Base-by-base conservation (phyloP, 225 moss, liverwort and hornwort genomes). In the Climacium dendroides region DNA sequence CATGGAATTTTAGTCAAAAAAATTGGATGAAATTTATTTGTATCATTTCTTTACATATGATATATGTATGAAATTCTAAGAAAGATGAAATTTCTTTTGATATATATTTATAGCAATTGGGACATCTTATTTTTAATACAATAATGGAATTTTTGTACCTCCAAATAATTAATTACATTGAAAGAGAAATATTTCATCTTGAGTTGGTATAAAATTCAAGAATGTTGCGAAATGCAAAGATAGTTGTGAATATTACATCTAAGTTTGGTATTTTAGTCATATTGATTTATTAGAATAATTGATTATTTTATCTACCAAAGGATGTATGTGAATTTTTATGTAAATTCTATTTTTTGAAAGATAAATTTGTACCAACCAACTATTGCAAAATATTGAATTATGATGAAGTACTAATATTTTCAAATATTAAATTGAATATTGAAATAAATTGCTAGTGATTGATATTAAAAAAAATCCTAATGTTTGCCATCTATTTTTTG, bases 371-470 rank as follows among this genome's bases (percentile, higher is more conserved):
- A 9, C 15, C 26, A 41, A 26, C 0, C 0, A 1, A 41, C 5
- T 17, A 39, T 26, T 25, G 5, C 9, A 70, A 70, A 41, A 39
- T 41, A 26, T 15, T 70, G 8, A 5, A 8, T 14, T 70, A 24
- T 43, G 15, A 26, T 41, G 23, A 39, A 41, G 39, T 39, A 0
- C 1, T 71, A 26, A 43, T 22, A 41, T 70, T 5, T 0, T 5
- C 15, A 41, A 5, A 9, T 15, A 26, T 15, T 15, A 43, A 71
- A 43, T 26, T 15, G 0, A 43, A 43, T 70, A 41, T 41, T 20
- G 2, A 39, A 8, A 66, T 0, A 39, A 69, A 39, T 37, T 25
- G 13, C 1, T 13, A 7, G 12, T 67, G 13, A 37, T 0, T 0
- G 0, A 13, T 41, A 15, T 25, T n/a, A 24, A 3, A 69, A 0